Evolutionary conservation across 306 rosid genomes (phyloP).

Genomic region (Elaeagnus macrophylla): DNA sequence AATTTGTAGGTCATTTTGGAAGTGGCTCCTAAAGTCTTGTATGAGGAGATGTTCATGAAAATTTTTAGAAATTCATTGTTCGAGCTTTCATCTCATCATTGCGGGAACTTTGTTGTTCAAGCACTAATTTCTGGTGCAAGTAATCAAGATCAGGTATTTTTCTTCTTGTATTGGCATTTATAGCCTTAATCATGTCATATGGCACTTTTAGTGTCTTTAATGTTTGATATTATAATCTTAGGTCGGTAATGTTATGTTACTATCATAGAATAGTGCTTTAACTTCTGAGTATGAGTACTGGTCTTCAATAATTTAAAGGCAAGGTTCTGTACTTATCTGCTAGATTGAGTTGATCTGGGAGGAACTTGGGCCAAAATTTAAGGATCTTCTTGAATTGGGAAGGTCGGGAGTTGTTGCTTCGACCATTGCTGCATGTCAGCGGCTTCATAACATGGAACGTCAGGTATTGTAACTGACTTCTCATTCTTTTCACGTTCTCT

Average conservation of each 20-base stretch:
- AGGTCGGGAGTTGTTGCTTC: slow-evolving; percentile 87
- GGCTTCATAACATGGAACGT: slow-evolving; percentile 61
- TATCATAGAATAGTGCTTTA: slow-evolving; percentile 7
- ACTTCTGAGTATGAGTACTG: slow-evolving; percentile 3
- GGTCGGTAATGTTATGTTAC: not conserved
- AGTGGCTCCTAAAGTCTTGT: slow-evolving; percentile 76
- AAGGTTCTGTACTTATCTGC: slow-evolving; percentile 17
- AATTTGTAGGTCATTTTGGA: slow-evolving; percentile 80
- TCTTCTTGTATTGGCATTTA: not conserved
- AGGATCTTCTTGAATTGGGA: slow-evolving; percentile 69
- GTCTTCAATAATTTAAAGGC: not conserved
- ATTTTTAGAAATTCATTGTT: slow-evolving; percentile 63
- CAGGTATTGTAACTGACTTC: slow-evolving; percentile 38
- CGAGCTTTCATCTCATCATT: slow-evolving; percentile 68
- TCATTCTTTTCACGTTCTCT: slow-evolving; percentile 2
- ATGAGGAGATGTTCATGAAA: slow-evolving; percentile 51
- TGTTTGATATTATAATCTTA: not conserved
- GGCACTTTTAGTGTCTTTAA: not conserved
- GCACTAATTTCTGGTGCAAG: slow-evolving; percentile 66
- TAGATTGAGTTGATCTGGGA: slow-evolving; percentile 81
- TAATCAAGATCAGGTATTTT: slow-evolving; percentile 49
- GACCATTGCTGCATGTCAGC: slow-evolving; percentile 65
- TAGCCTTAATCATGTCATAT: not conserved
- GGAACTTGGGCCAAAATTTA: slow-evolving; percentile 67
- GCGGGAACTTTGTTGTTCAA: slow-evolving; percentile 88